Percentiles rank a stretch among this genome's conserved stretches.
These are phyloP conservation scores for Plasmodium knowlesi DNA, from an alignment of 169 alveolate species.

Conservation along the genomic window DNA sequence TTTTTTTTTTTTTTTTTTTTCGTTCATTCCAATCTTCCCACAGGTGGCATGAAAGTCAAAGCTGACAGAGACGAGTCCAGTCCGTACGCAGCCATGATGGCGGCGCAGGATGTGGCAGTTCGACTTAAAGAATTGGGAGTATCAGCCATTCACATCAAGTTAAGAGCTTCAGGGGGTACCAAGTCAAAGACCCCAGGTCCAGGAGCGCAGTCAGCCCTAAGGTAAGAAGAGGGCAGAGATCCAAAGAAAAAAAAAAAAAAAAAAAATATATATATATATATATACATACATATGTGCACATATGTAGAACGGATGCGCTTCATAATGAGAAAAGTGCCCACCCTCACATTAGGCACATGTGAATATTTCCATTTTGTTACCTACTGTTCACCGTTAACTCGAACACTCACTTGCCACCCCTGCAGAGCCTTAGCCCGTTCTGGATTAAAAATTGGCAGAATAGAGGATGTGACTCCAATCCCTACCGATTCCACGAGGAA, in stretches of 20 bases:
- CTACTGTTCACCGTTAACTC: no score
- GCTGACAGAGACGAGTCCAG: slow-evolving; percentile 99
- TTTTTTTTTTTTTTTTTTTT: not conserved
- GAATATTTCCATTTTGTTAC: not conserved
- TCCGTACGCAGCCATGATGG: slow-evolving; percentile 99
- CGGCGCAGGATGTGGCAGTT: slow-evolving; percentile 99
- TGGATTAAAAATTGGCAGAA: slow-evolving; percentile 99
- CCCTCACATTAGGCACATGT: slow-evolving; percentile 3
- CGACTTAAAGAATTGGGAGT: slow-evolving; percentile 97
- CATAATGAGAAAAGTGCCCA: not conserved
- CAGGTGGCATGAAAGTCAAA: slow-evolving; percentile 99
- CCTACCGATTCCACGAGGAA: slow-evolving; percentile 99
- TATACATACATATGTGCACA: not conserved
- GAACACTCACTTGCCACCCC: no score
- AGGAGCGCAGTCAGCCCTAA: slow-evolving; percentile 99
- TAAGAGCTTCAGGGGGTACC: slow-evolving; percentile 98
- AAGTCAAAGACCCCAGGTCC: slow-evolving; percentile 99
- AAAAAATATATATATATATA: not conserved
- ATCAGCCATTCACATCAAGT: slow-evolving; percentile 98
- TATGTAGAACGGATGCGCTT: not conserved
- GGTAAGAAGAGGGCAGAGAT: slow-evolving; percentile 34
- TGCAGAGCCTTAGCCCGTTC: slow-evolving; percentile 99
- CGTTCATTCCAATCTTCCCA: not conserved
- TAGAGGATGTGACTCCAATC: slow-evolving; percentile 99
- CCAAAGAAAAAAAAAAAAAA: not conserved